A percentile compares a stretch with the other conserved stretches of the same genome.
Evolutionary conservation across 1,139 yeast genomes (phyloP).

Genomic region (Candida smagusa): DNA sequence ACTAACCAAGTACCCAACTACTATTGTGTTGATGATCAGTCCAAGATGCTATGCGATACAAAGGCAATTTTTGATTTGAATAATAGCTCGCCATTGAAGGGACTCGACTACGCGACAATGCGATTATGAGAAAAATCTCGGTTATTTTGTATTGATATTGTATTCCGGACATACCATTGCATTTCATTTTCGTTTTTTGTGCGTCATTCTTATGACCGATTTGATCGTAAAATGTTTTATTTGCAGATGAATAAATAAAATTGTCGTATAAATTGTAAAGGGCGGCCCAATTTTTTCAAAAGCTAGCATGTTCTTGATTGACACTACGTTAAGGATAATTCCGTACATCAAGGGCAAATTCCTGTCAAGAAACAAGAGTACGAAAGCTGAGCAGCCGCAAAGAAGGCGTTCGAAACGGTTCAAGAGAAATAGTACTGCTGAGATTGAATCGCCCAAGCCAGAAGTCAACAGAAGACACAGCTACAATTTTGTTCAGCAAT

Average conservation of each 20-base stretch:
- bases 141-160: neutral
- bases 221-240: neutral
- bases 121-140: neutral
- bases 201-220: neutral
- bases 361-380: neutral
- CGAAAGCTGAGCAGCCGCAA: neutral
- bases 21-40: slow-evolving; percentile 17
- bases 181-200: neutral
- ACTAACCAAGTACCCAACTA: slow-evolving; percentile 11
- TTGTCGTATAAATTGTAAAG: neutral
- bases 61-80: slow-evolving; percentile 1
- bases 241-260: neutral
- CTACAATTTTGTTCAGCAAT: neutral
- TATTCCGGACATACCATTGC: neutral
- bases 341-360: slow-evolving; percentile 5
- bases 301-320: slow-evolving; percentile 5
- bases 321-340: slow-evolving; percentile 3
- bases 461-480: slow-evolving; percentile 1
- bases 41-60: slow-evolving; percentile 12
- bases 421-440: neutral
- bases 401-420: neutral
- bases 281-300: neutral
- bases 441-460: neutral
- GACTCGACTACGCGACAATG: neutral
- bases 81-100: neutral